A percentile compares a stretch with the other conserved stretches of the same genome.
These are phyloP conservation scores for Arthrobotrys sinensis DNA, from an alignment of 2,329 filamentous ascomycete species.

Conservation along the genomic window DNA sequence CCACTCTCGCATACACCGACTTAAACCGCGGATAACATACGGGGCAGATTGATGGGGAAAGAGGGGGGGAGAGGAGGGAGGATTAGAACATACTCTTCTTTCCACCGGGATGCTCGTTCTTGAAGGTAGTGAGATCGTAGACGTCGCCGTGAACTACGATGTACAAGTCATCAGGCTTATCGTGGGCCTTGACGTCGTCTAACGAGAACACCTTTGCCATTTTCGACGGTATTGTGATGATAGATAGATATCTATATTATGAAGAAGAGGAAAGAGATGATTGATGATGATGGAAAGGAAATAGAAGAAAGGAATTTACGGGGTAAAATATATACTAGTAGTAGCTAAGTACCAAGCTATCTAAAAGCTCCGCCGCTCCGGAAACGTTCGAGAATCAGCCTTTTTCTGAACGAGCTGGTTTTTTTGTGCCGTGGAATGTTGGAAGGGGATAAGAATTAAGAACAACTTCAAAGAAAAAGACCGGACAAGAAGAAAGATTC, in stretches of 20 bases:
- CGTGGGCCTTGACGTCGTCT: constrained; percentile 90
- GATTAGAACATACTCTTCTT: constrained; percentile 75
- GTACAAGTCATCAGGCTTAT: constrained; percentile 87
- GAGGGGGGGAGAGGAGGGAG: neutral
- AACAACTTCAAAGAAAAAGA: neutral
- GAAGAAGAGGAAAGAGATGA: neutral
- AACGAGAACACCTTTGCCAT: constrained; percentile 92
- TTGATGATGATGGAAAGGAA: constrained; percentile 1
- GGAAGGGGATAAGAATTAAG: neutral
- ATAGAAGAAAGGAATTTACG: constrained; percentile 5
- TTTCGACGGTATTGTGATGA: constrained; percentile 64
- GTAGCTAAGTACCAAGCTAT: neutral
- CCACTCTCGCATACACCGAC: constrained; percentile 69
- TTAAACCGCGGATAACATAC: neutral
- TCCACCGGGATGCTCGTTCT: constrained; percentile 86
- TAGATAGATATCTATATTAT: neutral
- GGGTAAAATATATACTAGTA: neutral
- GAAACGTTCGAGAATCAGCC: constrained; percentile 21
- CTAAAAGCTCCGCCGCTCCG: constrained; percentile 15
- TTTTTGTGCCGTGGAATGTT: constrained; percentile 49
- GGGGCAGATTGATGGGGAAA: neutral
- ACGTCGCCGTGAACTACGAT: constrained; percentile 95
- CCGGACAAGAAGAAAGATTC: neutral
- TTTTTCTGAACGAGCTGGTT: constrained; percentile 5
- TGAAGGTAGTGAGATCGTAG: constrained; percentile 87